A percentile compares a stretch with the other conserved stretches of the same genome.
Evolutionary conservation across 352 stramenopile species (phyloP).

Genomic region (Phytophthora cryptogea): DNA sequence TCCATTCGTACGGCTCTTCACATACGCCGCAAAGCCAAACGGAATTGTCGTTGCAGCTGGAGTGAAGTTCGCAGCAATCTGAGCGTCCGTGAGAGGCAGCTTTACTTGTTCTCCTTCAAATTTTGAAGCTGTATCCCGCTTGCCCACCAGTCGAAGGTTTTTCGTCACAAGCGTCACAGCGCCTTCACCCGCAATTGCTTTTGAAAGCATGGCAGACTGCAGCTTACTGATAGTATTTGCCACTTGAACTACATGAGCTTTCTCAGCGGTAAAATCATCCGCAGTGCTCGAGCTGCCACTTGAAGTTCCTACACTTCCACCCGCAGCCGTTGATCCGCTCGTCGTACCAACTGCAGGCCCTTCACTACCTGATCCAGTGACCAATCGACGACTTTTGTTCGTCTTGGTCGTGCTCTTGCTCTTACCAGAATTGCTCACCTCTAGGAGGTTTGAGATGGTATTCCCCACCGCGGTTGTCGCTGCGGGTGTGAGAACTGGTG

Average conservation of each 20-base stretch:
- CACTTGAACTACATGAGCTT: constrained; percentile 36
- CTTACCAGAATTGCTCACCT: constrained; percentile 36
- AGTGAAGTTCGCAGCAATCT: constrained; percentile 56
- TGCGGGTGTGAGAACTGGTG: constrained; percentile 54
- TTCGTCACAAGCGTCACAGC: constrained; percentile 63
- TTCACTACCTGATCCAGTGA: constrained; percentile 3
- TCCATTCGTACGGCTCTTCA: constrained; percentile 7
- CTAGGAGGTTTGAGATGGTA: constrained; percentile 68
- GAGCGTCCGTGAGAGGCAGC: constrained; percentile 44
- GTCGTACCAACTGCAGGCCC: neutral
- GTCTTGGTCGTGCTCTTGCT: constrained; percentile 9
- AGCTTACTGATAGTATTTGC: constrained; percentile 62
- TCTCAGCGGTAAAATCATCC: constrained; percentile 38
- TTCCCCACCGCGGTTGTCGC: constrained; percentile 52
- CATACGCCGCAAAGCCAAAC: constrained; percentile 47
- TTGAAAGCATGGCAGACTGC: constrained; percentile 44
- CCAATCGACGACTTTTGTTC: constrained; percentile 20
- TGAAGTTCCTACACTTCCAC: neutral
- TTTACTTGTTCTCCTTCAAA: constrained; percentile 44
- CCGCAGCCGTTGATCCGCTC: neutral
- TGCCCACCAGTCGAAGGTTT: constrained; percentile 60
- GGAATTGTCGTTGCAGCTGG: constrained; percentile 57
- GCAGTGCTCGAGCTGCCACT: constrained; percentile 9
- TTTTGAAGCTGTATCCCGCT: constrained; percentile 45
- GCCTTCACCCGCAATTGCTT: constrained; percentile 50